Evolutionary conservation across 2,329 filamentous ascomycete species (phyloP), one percentile per base, ranked within the genome.

Genomic region (Pseudogymnoascus sp.): DNA sequence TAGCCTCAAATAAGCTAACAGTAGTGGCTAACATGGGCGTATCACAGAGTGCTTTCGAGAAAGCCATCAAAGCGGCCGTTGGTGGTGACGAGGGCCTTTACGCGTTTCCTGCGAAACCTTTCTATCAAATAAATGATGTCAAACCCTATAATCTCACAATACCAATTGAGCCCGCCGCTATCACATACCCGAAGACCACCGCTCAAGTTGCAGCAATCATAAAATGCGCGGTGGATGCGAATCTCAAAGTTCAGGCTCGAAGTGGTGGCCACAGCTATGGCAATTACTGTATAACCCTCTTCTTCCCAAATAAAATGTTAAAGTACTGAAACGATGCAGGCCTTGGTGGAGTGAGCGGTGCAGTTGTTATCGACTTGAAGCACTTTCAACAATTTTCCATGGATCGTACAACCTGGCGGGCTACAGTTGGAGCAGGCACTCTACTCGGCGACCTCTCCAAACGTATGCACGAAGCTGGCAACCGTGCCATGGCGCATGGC

Each of bases 401-500:
- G 75, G 76, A 86, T 64, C 74, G 68, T 4, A 67, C 66, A 4
- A 84, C 79, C 4, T 83, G 81, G 78, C 71, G 78, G 58, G 84
- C 84, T 5, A 81, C 76, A 0, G 78, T 85, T 63, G 84, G 84
- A 6, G 75, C 79, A 3, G 84, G 84, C 1, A 77, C 76, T 35
- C 74, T 70, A n/a, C 77, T 87, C 0, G 77, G 78, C 3, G 77
- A 84, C 60, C 72, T 87, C 12, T 80, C 81, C 8, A 69, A 77
- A 36, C 72, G 75, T 42, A 73, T 86, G 8, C 79, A 83, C 62
- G 69, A 77, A 6, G 76, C 79, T 61, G 83, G 81, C 5, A 76
- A 77, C 29, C 77, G 84, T n/a, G 84, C 83, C 2, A 80, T 86
- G 60, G 75, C 84, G 0, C 84, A 86, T 61, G 84, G 84, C 8